Conservation (phyloP, 441 rosid species). For the Pelargonium australe region DNA sequence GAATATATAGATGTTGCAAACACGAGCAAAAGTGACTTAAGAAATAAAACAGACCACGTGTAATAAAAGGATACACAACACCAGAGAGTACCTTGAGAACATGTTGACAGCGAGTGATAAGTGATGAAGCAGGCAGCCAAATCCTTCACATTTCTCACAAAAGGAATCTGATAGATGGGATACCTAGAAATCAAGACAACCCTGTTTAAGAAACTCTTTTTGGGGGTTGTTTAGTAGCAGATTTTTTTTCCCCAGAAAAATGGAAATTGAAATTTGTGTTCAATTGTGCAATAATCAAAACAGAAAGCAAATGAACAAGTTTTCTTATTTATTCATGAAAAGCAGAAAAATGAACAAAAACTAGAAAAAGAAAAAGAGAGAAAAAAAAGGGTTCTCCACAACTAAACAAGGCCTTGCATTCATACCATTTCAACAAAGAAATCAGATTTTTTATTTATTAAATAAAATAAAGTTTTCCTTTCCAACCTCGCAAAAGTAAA, state of each 20-base stretch:
- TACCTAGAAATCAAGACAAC: conserved; percentile 28
- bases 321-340: too few species aligned
- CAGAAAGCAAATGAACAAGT: too few species aligned
- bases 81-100: conserved; percentile 30
- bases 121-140: conserved; percentile 42
- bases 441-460: not conserved
- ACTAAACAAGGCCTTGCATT: too few species aligned
- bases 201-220: not conserved
- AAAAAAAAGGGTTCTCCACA: too few species aligned
- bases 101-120: conserved; percentile 32
- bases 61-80: not conserved
- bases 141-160: conserved; percentile 22
- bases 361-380: too few species aligned
- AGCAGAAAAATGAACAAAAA: too few species aligned
- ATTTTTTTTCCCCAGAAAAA: too few species aligned
- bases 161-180: conserved; percentile 44
- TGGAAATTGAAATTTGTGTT: too few species aligned
- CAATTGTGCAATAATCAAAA: too few species aligned
- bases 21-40: not conserved
- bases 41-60: not conserved
- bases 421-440: not conserved
- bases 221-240: too few species aligned
- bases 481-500: not conserved
- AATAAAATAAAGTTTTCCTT: too few species aligned
- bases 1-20: not conserved